Evolutionary conservation across 2,329 filamentous ascomycete species (phyloP).

Genomic region (Exophiala viscosa): DNA sequence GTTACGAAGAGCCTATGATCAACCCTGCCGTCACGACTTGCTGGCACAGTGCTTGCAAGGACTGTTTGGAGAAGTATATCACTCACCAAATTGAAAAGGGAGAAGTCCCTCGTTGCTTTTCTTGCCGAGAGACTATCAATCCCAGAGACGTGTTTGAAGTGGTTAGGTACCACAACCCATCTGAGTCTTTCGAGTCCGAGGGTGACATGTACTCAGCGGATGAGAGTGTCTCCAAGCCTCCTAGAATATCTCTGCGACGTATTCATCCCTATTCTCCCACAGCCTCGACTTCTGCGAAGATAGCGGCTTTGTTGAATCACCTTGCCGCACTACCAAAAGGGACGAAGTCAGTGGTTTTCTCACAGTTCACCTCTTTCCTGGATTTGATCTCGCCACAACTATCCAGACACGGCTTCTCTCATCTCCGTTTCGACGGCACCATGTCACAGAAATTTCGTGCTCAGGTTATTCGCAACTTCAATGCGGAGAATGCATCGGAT

Average conservation of each 20-base stretch:
- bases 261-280: conserved; percentile 60
- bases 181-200: conserved; percentile 40
- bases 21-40: conserved; percentile 92
- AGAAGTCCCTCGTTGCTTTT: conserved; percentile 78
- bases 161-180: conserved; percentile 57
- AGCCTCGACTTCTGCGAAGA: conserved; percentile 69
- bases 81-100: conserved; percentile 77
- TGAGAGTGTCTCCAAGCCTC: conserved; percentile 34
- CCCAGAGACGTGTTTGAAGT: conserved; percentile 88
- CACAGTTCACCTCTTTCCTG: conserved; percentile 95
- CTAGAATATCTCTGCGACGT: conserved; percentile 58
- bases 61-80: conserved; percentile 86
- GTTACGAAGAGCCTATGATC: conserved; percentile 91
- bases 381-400: conserved; percentile 84
- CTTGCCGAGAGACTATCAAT: conserved; percentile 79
- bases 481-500: conserved; percentile 31
- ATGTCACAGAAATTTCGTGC: conserved; percentile 84
- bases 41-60: conserved; percentile 96
- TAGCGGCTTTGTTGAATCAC: conserved; percentile 72
- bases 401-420: conserved; percentile 65
- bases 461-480: conserved; percentile 72
- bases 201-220: conserved; percentile 37
- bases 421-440: conserved; percentile 84
- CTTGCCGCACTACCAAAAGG: conserved; percentile 66
- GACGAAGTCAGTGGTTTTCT: conserved; percentile 90